Conservation (phyloP, 2,329 filamentous ascomycete species). For the Monilinia fructigena region DNA sequence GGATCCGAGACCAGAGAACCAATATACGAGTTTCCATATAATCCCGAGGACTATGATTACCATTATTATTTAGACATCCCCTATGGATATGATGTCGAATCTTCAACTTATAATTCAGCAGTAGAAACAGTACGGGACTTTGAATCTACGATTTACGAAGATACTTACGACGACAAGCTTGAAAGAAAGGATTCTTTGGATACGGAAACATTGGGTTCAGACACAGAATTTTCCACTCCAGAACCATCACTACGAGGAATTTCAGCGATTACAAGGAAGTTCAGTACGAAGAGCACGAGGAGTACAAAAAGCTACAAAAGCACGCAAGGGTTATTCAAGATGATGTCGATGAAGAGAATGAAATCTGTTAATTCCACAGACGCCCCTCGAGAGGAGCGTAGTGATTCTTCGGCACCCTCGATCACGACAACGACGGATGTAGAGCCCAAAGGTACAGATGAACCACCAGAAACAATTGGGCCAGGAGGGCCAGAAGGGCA, state of each 20-base stretch:
- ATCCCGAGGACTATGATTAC: slow-evolving; percentile 13
- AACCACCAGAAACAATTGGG: neutral
- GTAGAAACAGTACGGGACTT: slow-evolving; percentile 1
- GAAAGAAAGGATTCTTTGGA: slow-evolving; percentile 5
- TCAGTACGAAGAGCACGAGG: slow-evolving; percentile 7
- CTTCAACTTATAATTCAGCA: slow-evolving; percentile 18
- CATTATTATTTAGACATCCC: slow-evolving; percentile 17
- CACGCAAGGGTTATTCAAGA: slow-evolving; percentile 15
- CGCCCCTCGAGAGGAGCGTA: neutral
- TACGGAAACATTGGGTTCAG: neutral
- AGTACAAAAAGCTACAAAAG: neutral
- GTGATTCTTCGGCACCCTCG: neutral
- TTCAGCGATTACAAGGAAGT: neutral
- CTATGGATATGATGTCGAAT: slow-evolving; percentile 10
- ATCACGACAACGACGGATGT: neutral
- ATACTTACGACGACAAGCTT: slow-evolving; percentile 5
- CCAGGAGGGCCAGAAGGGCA: neutral
- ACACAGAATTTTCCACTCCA: neutral
- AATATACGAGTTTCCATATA: slow-evolving; percentile 12
- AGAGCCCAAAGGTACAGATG: neutral
- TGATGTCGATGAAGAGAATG: slow-evolving; percentile 9
- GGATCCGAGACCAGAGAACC: neutral
- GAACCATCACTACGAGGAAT: neutral
- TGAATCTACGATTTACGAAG: neutral
- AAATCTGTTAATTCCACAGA: neutral